Percentiles rank a stretch among this genome's conserved stretches.
These are phyloP conservation scores for Trichophyton equinum DNA, from an alignment of 2,329 filamentous ascomycete species.

Conservation along the genomic window DNA sequence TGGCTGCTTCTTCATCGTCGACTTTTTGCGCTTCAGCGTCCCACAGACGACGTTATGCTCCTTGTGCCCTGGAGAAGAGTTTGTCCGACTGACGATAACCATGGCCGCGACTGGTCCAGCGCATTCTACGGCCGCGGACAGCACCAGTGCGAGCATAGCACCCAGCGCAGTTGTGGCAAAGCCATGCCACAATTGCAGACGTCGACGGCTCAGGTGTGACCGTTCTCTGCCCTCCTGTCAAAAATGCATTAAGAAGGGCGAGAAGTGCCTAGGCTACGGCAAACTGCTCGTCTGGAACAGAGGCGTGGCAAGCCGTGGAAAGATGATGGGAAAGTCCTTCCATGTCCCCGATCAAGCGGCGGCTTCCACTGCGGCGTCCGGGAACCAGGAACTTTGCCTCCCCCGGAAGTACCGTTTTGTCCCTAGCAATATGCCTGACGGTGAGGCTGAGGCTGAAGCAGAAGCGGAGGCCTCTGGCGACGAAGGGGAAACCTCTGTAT, in stretches of 20 bases:
- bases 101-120: background rate
- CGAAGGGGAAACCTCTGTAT: background rate
- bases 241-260: slow-evolving; percentile 32
- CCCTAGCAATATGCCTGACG: background rate
- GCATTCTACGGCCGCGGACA: background rate
- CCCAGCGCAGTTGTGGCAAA: background rate
- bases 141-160: background rate
- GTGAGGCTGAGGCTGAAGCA: background rate
- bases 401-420: slow-evolving; percentile 3
- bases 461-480: too few relatives aligned
- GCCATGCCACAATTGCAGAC: slow-evolving; percentile 33
- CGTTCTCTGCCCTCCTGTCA: slow-evolving; percentile 31
- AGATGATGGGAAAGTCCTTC: slow-evolving; percentile 43
- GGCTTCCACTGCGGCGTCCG: background rate
- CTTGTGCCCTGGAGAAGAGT: background rate
- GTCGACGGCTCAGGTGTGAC: slow-evolving; percentile 33
- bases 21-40: background rate
- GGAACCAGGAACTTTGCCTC: background rate
- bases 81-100: background rate
- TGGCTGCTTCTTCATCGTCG: background rate
- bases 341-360: slow-evolving; percentile 19
- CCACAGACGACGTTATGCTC: background rate
- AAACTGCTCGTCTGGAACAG: slow-evolving; percentile 34
- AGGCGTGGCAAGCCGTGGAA: slow-evolving; percentile 33
- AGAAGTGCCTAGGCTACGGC: slow-evolving; percentile 33